Evolutionary conservation across 2,329 filamentous ascomycete genomes (phyloP).

Genomic region (Exophiala oligosperma): DNA sequence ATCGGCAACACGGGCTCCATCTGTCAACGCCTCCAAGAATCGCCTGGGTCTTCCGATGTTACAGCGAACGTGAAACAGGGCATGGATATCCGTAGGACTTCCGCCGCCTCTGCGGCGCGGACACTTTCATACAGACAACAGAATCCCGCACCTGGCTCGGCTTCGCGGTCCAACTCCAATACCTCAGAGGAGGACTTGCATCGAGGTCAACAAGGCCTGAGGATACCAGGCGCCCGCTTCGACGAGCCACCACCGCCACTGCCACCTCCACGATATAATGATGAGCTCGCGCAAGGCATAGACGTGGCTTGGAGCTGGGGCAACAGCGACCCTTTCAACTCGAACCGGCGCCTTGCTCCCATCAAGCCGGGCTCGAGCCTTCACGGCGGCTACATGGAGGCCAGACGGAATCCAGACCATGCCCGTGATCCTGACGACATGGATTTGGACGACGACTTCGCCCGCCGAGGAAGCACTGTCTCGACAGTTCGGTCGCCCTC

Average conservation of each 20-base stretch:
- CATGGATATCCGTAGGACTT: slow-evolving; percentile 25
- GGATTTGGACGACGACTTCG: slow-evolving; percentile 39
- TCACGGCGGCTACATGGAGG: slow-evolving; percentile 44
- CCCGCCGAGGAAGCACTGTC: slow-evolving; percentile 34
- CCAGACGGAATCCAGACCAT: slow-evolving; percentile 29
- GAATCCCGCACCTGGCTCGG: slow-evolving; percentile 23
- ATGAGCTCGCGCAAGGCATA: slow-evolving; percentile 56
- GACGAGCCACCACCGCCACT: slow-evolving; percentile 60
- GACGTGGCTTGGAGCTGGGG: slow-evolving; percentile 66
- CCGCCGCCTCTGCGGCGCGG: slow-evolving; percentile 17
- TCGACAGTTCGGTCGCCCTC: slow-evolving; percentile 30
- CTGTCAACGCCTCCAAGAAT: not conserved
- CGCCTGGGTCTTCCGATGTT: slow-evolving; percentile 22
- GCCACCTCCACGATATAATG: slow-evolving; percentile 62
- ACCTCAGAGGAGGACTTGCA: slow-evolving; percentile 43
- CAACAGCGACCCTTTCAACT: slow-evolving; percentile 53
- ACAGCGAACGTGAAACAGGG: slow-evolving; percentile 15
- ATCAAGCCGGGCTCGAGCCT: slow-evolving; percentile 53
- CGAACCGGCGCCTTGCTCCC: slow-evolving; percentile 37
- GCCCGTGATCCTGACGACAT: slow-evolving; percentile 36
- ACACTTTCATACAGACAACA: slow-evolving; percentile 16
- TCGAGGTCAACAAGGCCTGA: slow-evolving; percentile 56
- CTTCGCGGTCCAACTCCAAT: slow-evolving; percentile 39
- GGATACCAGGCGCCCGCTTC: slow-evolving; percentile 59
- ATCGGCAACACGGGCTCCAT: slow-evolving; percentile 4